Base-by-base conservation (phyloP, 164 flowering plant genomes). In the Chloranthus sessilifolius region DNA sequence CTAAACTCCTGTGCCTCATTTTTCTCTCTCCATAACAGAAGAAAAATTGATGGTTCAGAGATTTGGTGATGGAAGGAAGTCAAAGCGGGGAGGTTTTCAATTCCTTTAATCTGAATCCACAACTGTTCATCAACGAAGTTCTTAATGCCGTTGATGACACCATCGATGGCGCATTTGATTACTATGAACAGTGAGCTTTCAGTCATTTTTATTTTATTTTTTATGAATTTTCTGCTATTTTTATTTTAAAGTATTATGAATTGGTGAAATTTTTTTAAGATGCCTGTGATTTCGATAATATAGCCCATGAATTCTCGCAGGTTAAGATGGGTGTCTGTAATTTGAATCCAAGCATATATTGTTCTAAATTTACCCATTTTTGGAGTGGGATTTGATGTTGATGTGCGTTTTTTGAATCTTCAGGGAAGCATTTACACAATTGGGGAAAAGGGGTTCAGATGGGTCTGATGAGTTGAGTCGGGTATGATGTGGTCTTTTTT, bases 101-200 rank as follows among this genome's bases (percentile, higher is more conserved):
- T 24, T 71, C 81, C 3, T 59, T 82, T 21, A 76, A 82, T 50
- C 63, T 85, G 22, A 81, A 83, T 25, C 98, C 95, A 5, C 84
- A 74, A 52, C 83, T 76, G 15, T 85, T 91, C 70, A 60, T 80
- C 69, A 85, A 88, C 54, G 92, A 78, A 64, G 72, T 72, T 19
- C 71, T 81, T 61, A 81, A 85, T 50, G 20, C 55, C 28, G 82
- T 81, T 53, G 85, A 81, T 52, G 83, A 80, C 53, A 46, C 80
- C 44, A 59, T 83, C 35, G 83, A 83, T 37, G 86, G 73, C 5
- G 96, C 89, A 12, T 88, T 91, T 62, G 47, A 66, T 48, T 75
- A 55, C 68, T 85, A 60, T 25, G 66, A 66, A 45, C 69, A 71
- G 94, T 82, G 62, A 3, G 30, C 24, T 10, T 36, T 23, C 3